Percentiles rank a stretch among this genome's conserved stretches.
These are phyloP conservation scores for Penicillium sp. DNA, from an alignment of 2,329 filamentous ascomycete species.

Conservation along the genomic window DNA sequence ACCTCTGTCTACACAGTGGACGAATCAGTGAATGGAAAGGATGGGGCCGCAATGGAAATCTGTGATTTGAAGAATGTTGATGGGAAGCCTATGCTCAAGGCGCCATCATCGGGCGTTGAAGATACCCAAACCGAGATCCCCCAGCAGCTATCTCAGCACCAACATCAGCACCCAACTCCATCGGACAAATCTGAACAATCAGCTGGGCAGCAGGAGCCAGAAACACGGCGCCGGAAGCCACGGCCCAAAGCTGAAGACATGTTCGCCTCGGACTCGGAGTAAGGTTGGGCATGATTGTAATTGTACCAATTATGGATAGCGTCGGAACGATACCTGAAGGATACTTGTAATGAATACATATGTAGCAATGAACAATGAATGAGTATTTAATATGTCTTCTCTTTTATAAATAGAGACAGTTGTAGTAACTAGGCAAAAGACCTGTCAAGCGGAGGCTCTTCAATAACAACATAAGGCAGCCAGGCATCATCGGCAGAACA, in stretches of 20 bases:
- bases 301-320: constrained; percentile 8
- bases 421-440: not conserved
- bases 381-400: not conserved
- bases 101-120: constrained; percentile 22
- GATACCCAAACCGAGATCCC: constrained; percentile 14
- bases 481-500: constrained; percentile 13
- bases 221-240: constrained; percentile 41
- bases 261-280: constrained; percentile 65
- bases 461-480: constrained; percentile 2
- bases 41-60: constrained; percentile 43
- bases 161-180: not conserved
- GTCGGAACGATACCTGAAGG: not conserved
- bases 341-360: constrained; percentile 1
- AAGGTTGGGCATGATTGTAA: constrained; percentile 14
- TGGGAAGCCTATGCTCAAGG: constrained; percentile 34
- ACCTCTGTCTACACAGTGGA: constrained; percentile 23
- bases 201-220: constrained; percentile 18
- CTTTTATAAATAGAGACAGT: not conserved
- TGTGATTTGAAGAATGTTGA: constrained; percentile 34
- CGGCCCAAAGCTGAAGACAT: constrained; percentile 72
- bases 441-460: constrained; percentile 1
- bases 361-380: not conserved
- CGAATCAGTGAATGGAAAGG: constrained; percentile 11
- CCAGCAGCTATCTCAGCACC: constrained; percentile 16
- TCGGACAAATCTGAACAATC: constrained; percentile 17